Conservation (phyloP, 2,329 filamentous ascomycete species). For the Epichloe amarillans region DNA sequence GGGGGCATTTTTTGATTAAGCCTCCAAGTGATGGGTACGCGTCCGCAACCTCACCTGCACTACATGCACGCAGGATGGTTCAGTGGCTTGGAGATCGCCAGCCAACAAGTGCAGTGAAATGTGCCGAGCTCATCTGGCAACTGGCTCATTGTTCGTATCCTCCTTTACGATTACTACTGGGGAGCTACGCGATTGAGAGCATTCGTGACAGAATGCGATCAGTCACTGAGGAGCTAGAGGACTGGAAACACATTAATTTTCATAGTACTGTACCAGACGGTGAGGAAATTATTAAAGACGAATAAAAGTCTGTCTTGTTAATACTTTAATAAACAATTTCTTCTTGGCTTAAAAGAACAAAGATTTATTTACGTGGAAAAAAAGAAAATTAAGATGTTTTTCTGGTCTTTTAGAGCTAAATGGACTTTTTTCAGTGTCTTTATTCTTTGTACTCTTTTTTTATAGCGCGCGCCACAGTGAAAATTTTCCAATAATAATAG, state of each 20-base stretch:
- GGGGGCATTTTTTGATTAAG: conserved; percentile 88
- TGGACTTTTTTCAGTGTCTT: no score
- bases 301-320: neutral
- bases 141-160: conserved; percentile 91
- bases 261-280: conserved; percentile 14
- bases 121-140: conserved; percentile 88
- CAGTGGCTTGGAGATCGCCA: conserved; percentile 91
- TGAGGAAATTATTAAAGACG: neutral
- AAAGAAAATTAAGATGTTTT: no score
- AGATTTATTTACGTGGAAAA: no score
- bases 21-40: conserved; percentile 71
- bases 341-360: no score
- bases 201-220: conserved; percentile 79
- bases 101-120: conserved; percentile 84
- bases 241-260: conserved; percentile 81
- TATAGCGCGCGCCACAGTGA: no score
- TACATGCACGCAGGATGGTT: conserved; percentile 81
- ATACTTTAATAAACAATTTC: no score
- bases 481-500: no score
- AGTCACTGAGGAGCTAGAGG: conserved; percentile 88
- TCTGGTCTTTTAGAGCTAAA: no score
- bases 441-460: no score
- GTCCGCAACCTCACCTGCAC: conserved; percentile 63
- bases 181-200: conserved; percentile 91
- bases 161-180: conserved; percentile 71